phyloP scores from a whole-genome alignment of 2,329 filamentous ascomycete genomes.

The Chaetomiaceae sp. region DNA sequence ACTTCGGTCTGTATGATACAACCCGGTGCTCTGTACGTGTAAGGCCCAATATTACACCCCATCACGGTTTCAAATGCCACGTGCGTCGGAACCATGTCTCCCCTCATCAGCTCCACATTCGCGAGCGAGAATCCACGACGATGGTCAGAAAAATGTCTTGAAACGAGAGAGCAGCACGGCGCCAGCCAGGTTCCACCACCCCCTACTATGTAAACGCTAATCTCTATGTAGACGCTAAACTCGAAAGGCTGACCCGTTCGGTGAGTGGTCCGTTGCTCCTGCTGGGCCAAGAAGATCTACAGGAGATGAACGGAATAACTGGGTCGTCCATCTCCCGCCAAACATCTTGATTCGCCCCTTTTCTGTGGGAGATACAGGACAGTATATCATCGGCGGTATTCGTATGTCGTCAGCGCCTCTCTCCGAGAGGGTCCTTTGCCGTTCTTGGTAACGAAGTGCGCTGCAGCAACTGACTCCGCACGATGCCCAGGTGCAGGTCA shows the following conservation, averaged over 20 bases:
- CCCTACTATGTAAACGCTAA: too few relatives aligned
- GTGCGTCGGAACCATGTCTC: too few relatives aligned
- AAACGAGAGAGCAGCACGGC: too few relatives aligned
- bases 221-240: too few relatives aligned
- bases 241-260: not conserved
- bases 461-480: not conserved
- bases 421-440: not conserved
- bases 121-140: too few relatives aligned
- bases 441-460: not conserved
- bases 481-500: not conserved
- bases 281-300: constrained; percentile 1
- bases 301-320: not conserved
- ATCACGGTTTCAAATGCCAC: too few relatives aligned
- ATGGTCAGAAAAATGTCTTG: too few relatives aligned
- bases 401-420: constrained; percentile 14
- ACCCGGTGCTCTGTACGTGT: too few relatives aligned
- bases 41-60: too few relatives aligned
- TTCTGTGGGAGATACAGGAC: not conserved
- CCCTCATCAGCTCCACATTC: not conserved
- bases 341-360: not conserved
- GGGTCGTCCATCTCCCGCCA: not conserved
- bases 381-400: not conserved
- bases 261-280: not conserved
- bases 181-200: not conserved
- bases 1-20: too few relatives aligned